phyloP scores from a whole-genome alignment of 306 rosid genomes.

The Mucuna pruriens region DNA sequence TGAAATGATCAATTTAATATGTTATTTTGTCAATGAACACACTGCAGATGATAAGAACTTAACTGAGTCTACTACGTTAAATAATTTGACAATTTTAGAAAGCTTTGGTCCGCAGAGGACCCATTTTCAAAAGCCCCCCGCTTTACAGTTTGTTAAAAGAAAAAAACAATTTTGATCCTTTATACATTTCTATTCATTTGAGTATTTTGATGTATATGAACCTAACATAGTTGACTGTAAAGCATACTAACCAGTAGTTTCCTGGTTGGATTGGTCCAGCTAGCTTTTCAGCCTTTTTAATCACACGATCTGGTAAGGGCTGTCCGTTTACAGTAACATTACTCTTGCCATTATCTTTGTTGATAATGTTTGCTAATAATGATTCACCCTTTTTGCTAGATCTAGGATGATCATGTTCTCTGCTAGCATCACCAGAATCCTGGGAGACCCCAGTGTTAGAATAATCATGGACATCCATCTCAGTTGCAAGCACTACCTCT shows the following conservation, averaged over 20 bases:
- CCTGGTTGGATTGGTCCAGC: slow-evolving; percentile 95
- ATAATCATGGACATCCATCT: slow-evolving; percentile 91
- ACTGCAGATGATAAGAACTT: slow-evolving; percentile 11
- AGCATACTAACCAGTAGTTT: slow-evolving; percentile 76
- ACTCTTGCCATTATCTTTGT: slow-evolving; percentile 66
- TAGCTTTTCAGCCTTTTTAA: slow-evolving; percentile 91
- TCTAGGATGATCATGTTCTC: slow-evolving; percentile 67
- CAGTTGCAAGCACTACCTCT: slow-evolving; percentile 79
- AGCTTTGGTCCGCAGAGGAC: background rate
- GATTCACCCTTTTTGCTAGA: slow-evolving; percentile 78
- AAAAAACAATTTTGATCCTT: background rate
- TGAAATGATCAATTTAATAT: background rate
- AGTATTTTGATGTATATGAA: background rate
- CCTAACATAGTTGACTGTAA: slow-evolving; percentile 10
- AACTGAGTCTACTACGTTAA: slow-evolving; percentile 5
- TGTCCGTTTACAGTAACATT: slow-evolving; percentile 77
- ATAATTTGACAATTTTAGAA: slow-evolving; percentile 23
- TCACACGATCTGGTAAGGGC: slow-evolving; percentile 58
- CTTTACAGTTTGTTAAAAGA: no score
- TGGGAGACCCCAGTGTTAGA: slow-evolving; percentile 69
- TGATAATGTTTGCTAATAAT: slow-evolving; percentile 73
- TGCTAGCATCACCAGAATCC: slow-evolving; percentile 72
- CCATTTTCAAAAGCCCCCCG: slow-evolving; percentile 26
- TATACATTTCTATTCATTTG: background rate
- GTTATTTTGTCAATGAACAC: background rate